Conservation (phyloP, 371 early-diverging fungal genomes). For the Syncephalis plumigaleata region DNA sequence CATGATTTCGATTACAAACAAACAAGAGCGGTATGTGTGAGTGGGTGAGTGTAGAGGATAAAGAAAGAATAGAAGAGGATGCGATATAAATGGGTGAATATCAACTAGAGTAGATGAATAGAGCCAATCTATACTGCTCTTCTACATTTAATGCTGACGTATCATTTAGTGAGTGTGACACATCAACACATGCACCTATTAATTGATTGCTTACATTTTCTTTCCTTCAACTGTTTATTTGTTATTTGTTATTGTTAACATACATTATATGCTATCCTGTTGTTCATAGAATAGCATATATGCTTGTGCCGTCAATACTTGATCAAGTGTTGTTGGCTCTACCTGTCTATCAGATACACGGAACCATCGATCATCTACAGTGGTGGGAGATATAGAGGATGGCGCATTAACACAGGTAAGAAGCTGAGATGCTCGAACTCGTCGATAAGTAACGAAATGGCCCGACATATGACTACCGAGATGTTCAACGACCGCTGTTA, state of each 20-base stretch:
- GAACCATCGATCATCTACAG: slow-evolving; percentile 27
- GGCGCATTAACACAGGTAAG: not conserved
- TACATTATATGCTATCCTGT: too few species aligned
- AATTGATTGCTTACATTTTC: not conserved
- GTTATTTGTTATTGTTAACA: not conserved
- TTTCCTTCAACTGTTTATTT: too few species aligned
- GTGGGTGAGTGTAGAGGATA: too few species aligned
- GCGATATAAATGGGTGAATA: too few species aligned
- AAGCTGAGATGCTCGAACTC: slow-evolving; percentile 9
- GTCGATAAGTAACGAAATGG: slow-evolving; percentile 47
- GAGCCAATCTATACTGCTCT: too few species aligned
- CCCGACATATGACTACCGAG: slow-evolving; percentile 51
- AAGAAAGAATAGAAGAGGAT: too few species aligned
- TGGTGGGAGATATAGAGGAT: too few species aligned
- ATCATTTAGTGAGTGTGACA: too few species aligned
- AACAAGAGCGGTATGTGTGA: too few species aligned
- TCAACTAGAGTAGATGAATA: too few species aligned
- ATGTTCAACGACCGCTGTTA: slow-evolving; percentile 41
- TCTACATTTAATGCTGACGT: too few species aligned
- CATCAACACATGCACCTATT: too few species aligned
- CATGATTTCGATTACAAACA: not conserved
- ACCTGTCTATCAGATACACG: slow-evolving; percentile 47
- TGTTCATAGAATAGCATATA: slow-evolving; percentile 60
- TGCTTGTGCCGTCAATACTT: slow-evolving; percentile 29
- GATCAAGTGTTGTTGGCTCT: slow-evolving; percentile 21